Evolutionary conservation across 805 yeast genomes (phyloP).

Genomic region (Maudiozyma pseudohumilis): DNA sequence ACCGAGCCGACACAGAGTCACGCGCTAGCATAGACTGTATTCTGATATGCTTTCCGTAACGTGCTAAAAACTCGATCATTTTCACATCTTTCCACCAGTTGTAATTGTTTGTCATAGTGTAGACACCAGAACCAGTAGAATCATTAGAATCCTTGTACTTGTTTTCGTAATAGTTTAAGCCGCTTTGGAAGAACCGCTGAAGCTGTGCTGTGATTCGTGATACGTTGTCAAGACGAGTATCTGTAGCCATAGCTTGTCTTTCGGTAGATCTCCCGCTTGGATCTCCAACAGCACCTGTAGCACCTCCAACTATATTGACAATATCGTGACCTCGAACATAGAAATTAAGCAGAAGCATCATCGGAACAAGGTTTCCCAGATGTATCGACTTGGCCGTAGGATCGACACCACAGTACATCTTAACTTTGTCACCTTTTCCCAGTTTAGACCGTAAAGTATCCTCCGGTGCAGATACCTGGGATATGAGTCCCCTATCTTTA

Average conservation of each 20-base stretch:
- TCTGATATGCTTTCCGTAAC: slow-evolving; percentile 68
- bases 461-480: slow-evolving; percentile 26
- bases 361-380: slow-evolving; percentile 81
- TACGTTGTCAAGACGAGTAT: slow-evolving; percentile 48
- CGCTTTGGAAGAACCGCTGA: slow-evolving; percentile 47
- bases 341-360: slow-evolving; percentile 78
- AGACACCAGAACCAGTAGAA: slow-evolving; percentile 32
- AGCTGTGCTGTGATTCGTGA: slow-evolving; percentile 52
- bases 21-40: slow-evolving; percentile 81
- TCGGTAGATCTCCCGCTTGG: slow-evolving; percentile 88
- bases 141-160: slow-evolving; percentile 27
- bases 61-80: slow-evolving; percentile 68
- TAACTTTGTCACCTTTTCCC: slow-evolving; percentile 30
- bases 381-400: slow-evolving; percentile 89
- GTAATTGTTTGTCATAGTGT: slow-evolving; percentile 50
- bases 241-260: slow-evolving; percentile 47
- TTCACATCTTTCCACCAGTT: slow-evolving; percentile 79
- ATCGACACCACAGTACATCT: slow-evolving; percentile 89
- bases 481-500: slow-evolving; percentile 20
- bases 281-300: slow-evolving; percentile 93
- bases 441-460: slow-evolving; percentile 8
- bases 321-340: slow-evolving; percentile 75
- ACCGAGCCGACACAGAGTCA: slow-evolving; percentile 73
- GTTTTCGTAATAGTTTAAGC: slow-evolving; percentile 47
- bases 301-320: slow-evolving; percentile 85